phyloP scores from a whole-genome alignment of 1,284 basidiomycete genomes.

The Cerrena zonata region DNA sequence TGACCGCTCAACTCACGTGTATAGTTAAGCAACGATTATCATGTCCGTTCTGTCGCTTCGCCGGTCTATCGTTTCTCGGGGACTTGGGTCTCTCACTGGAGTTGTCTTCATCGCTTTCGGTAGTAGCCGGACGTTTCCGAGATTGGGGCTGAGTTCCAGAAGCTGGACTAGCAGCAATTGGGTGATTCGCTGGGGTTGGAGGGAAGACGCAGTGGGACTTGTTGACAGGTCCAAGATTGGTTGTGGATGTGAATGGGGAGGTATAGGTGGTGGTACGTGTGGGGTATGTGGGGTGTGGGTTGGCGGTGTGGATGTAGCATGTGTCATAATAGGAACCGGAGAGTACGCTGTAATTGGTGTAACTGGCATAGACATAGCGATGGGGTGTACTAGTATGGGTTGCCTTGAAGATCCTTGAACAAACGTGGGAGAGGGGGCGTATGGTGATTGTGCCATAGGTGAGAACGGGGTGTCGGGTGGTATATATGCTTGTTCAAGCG shows the following conservation, averaged over 20 bases:
- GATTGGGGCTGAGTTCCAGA: not conserved
- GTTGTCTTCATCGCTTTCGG: slow-evolving; percentile 20
- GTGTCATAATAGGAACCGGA: not conserved
- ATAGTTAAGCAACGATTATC: slow-evolving; percentile 60
- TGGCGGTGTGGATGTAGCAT: not conserved
- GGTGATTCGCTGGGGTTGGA: not conserved
- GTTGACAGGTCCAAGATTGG: not conserved
- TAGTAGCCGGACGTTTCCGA: slow-evolving; percentile 1
- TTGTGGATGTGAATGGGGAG: too few species aligned
- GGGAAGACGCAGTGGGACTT: not conserved
- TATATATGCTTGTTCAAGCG: not conserved
- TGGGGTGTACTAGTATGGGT: slow-evolving; percentile 14
- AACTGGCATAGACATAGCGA: not conserved
- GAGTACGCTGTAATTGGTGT: not conserved
- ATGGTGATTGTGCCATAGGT: slow-evolving; percentile 33
- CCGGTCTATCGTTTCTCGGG: slow-evolving; percentile 15
- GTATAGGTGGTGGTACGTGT: not conserved
- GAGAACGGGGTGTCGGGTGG: slow-evolving; percentile 17
- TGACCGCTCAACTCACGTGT: slow-evolving; percentile 38
- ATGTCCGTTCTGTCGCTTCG: slow-evolving; percentile 51
- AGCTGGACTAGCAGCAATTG: not conserved
- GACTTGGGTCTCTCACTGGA: slow-evolving; percentile 15
- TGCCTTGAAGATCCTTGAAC: slow-evolving; percentile 38
- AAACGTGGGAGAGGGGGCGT: slow-evolving; percentile 29
- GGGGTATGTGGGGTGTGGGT: slow-evolving; percentile 1